Evolutionary conservation across 352 stramenopile species (phyloP).

Genomic region (Paralagenidium karlingii): DNA sequence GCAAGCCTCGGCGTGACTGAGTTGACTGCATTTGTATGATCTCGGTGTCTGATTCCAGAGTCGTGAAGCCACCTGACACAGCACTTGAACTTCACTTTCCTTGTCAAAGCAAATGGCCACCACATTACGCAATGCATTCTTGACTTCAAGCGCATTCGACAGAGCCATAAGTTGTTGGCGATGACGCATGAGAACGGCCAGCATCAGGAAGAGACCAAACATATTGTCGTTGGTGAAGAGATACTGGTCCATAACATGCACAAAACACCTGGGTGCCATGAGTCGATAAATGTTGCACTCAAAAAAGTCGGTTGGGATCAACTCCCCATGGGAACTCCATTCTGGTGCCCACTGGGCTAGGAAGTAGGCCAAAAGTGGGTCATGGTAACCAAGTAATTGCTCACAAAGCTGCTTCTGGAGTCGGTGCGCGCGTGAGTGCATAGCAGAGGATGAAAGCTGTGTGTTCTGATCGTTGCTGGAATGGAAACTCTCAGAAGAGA

Average conservation of each 20-base stretch:
- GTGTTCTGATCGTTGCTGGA: slow-evolving; percentile 14
- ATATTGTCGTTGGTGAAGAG: slow-evolving; percentile 52
- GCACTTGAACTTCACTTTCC: slow-evolving; percentile 27
- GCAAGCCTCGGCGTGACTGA: not conserved
- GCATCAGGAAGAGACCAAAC: slow-evolving; percentile 59
- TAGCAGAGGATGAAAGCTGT: too few relatives aligned
- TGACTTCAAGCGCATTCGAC: slow-evolving; percentile 20
- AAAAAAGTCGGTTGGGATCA: slow-evolving; percentile 46
- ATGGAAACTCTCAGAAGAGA: not conserved
- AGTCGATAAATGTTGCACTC: slow-evolving; percentile 51
- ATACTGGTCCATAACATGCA: slow-evolving; percentile 72
- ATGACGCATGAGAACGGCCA: slow-evolving; percentile 33
- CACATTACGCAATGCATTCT: slow-evolving; percentile 17
- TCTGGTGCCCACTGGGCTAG: slow-evolving; percentile 59
- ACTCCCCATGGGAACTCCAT: slow-evolving; percentile 41
- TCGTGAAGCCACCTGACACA: slow-evolving; percentile 45
- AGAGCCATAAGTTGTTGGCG: slow-evolving; percentile 24
- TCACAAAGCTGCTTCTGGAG: slow-evolving; percentile 57
- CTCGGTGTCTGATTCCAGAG: slow-evolving; percentile 47
- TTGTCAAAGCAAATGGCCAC: slow-evolving; percentile 22
- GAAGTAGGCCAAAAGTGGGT: slow-evolving; percentile 44
- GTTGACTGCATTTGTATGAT: slow-evolving; percentile 39
- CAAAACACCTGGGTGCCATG: slow-evolving; percentile 37
- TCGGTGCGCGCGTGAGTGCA: slow-evolving; percentile 8
- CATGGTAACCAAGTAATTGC: slow-evolving; percentile 64